These are phyloP conservation scores for Vicia sativa DNA, from an alignment of 306 rosid genomes.

Conservation along the genomic window DNA sequence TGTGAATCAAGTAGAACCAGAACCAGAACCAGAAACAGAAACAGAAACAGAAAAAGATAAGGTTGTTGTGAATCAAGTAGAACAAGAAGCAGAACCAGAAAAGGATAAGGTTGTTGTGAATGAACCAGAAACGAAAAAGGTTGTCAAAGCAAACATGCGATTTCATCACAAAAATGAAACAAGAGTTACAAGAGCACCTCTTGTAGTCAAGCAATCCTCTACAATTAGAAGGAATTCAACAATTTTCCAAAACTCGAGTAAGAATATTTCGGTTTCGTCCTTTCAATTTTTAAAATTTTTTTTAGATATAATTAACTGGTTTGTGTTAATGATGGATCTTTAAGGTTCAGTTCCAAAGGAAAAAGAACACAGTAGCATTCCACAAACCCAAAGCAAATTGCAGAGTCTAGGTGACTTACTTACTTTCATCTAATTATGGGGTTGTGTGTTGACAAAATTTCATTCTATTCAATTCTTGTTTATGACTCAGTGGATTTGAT, in stretches of 20 bases:
- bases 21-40: constrained; percentile 33
- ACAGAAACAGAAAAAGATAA: constrained; percentile 43
- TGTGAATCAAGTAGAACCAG: constrained; percentile 42
- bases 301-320: neutral
- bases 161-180: constrained; percentile 50
- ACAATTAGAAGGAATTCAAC: constrained; percentile 49
- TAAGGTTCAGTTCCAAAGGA: constrained; percentile 44
- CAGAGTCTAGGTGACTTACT: constrained; percentile 65
- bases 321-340: constrained; percentile 2
- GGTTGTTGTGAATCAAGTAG: constrained; percentile 45
- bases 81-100: constrained; percentile 3
- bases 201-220: constrained; percentile 48
- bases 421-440: constrained; percentile 32
- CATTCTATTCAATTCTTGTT: constrained; percentile 30
- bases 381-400: constrained; percentile 70
- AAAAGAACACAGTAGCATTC: constrained; percentile 47
- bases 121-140: constrained; percentile 37
- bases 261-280: constrained; percentile 28
- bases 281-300: neutral
- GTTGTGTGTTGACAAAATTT: neutral
- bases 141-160: constrained; percentile 42
- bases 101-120: constrained; percentile 43
- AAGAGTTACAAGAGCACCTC: constrained; percentile 27
- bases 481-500: constrained; percentile 70
- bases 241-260: constrained; percentile 49